Conservation (phyloP, 352 stramenopile species). For the Pythium dissimile region DNA sequence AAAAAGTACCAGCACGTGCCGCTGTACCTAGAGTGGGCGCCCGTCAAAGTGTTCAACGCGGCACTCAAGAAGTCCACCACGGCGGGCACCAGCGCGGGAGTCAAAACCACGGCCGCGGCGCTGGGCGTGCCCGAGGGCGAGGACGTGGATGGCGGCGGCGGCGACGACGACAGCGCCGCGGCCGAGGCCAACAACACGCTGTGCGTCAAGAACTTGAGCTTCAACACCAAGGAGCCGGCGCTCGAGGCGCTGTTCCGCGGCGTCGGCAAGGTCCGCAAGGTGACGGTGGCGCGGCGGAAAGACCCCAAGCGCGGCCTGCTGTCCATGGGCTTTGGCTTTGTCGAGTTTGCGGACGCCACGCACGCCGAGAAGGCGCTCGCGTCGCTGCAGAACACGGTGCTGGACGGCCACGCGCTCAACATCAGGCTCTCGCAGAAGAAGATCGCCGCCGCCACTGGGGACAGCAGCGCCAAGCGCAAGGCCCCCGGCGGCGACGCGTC, state of each 20-base stretch:
- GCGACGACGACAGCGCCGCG: conserved; percentile 12
- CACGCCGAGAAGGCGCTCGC: conserved; percentile 83
- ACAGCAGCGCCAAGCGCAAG: conserved; percentile 30
- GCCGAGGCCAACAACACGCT: conserved; percentile 83
- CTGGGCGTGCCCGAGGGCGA: conserved; percentile 49
- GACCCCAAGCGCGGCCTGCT: conserved; percentile 81
- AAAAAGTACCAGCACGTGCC: conserved; percentile 98
- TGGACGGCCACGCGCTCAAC: conserved; percentile 95
- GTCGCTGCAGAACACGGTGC: conserved; percentile 72
- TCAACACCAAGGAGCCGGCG: conserved; percentile 89
- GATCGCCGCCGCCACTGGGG: not conserved
- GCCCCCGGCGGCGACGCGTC: conserved; percentile 35
- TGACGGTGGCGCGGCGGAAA: conserved; percentile 83
- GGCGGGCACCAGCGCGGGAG: conserved; percentile 24
- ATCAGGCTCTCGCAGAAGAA: conserved; percentile 93
- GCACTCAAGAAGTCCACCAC: conserved; percentile 6
- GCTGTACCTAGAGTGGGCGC: conserved; percentile 98
- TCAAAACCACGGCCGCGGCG: conserved; percentile 39
- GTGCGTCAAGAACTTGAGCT: conserved; percentile 99
- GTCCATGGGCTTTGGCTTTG: conserved; percentile 99
- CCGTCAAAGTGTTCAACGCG: conserved; percentile 77
- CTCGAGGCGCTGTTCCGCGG: conserved; percentile 76
- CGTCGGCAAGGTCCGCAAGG: conserved; percentile 76
- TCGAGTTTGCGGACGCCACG: conserved; percentile 93
- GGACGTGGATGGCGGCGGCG: conserved; percentile 46